phyloP scores from a whole-genome alignment of 2,329 filamentous ascomycete genomes.

The Pseudogymnoascus sp. region DNA sequence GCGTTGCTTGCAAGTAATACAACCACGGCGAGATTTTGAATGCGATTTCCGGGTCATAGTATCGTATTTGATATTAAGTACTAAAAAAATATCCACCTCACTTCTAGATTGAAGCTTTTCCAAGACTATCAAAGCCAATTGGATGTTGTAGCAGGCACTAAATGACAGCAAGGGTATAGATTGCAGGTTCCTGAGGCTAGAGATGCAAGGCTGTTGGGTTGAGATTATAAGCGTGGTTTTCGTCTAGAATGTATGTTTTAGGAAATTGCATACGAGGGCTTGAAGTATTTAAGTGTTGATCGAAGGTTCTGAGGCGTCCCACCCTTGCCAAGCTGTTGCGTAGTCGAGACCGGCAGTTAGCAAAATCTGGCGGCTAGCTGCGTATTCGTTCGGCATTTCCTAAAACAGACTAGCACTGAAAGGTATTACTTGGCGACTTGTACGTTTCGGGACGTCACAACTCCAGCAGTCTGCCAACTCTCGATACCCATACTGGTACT shows the following conservation, averaged over 20 bases:
- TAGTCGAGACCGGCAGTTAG: neutral
- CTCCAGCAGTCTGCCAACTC: neutral
- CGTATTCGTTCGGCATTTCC: neutral
- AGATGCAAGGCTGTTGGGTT: neutral
- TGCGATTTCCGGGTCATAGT: constrained; percentile 21
- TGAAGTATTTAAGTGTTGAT: neutral
- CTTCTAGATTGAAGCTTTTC: neutral
- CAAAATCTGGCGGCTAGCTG: neutral
- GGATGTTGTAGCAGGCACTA: neutral
- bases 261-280: neutral
- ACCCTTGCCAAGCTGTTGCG: neutral
- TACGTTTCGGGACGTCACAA: neutral
- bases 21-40: constrained; percentile 29
- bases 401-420: neutral
- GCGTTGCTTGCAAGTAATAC: constrained; percentile 27
- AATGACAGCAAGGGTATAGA: neutral
- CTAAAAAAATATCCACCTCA: neutral
- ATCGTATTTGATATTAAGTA: neutral
- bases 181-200: neutral
- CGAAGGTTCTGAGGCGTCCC: neutral
- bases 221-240: neutral
- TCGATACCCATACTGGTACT: neutral
- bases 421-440: neutral
- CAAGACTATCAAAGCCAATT: neutral
- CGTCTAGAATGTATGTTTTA: neutral